Base-by-base conservation (phyloP, 1,139 yeast species). In the Magnusiomyces clavatus region DNA sequence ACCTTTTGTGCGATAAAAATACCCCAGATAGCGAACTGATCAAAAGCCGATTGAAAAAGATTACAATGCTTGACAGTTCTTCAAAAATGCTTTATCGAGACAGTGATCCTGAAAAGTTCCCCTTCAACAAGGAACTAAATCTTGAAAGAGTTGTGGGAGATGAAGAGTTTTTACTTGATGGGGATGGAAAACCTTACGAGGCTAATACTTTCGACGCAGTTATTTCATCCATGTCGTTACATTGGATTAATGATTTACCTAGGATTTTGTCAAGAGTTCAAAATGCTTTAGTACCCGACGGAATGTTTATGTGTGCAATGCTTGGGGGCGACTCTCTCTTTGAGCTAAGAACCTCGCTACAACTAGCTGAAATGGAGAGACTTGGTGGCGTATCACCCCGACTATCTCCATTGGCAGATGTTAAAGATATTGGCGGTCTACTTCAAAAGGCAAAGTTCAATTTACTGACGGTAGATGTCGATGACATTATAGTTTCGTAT, bases 181-280 rank as follows among this genome's bases (percentile, higher is more conserved):
- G 37, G 16, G 55, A 24, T 12, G 51, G 57, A 1, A 56, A 37
- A 34, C 48, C 37, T 2, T 47, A 56, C 2, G 54, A 60, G 16
- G 50, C 54, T 35, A 58, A 78, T 54, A 70, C 76, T 40, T 85
- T 75, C 61, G 94, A 86, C 66, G 86, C 89, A 1, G 85, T 86
- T 1, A 65, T 87, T 3, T 83, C 92, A 1, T 86, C 85, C 62
- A 68, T 86, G 61, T 78, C 87, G 35, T 64, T 87, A 65, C 95
- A 87, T 65, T 87, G 96, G 96, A 81, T 86, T 52, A 87, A 87
- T 62, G 92, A 87, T 60, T 73, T 87, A 29, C 95, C 95, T 0
- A 73, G 75, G 1, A 77, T 81, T 1, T 73, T 86, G 50, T 66
- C 70, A 20, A 75, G 80, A 54, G 76, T 86, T 56, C 80, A 82